Evolutionary conservation across 2,329 filamentous ascomycete species (phyloP).

Genomic region (Penicillium frequentans): DNA sequence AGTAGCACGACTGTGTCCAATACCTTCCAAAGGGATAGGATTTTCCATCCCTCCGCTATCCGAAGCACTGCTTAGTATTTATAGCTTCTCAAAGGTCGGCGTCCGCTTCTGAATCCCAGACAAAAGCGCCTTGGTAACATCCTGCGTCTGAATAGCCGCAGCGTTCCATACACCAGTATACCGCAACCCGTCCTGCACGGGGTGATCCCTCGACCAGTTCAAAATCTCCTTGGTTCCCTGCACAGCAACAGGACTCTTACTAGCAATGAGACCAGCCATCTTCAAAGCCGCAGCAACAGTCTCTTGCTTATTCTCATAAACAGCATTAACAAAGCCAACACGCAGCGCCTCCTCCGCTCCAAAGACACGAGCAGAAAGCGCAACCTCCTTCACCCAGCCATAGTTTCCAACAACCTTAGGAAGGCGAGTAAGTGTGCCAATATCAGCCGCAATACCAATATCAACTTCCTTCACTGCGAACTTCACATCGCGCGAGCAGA

Average conservation of each 20-base stretch:
- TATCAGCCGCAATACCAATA: constrained; percentile 51
- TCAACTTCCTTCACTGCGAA: constrained; percentile 51
- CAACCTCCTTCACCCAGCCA: constrained; percentile 52
- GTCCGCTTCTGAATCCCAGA: constrained; percentile 76
- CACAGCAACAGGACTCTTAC: constrained; percentile 84
- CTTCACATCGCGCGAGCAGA: constrained; percentile 36
- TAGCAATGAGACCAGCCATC: constrained; percentile 65
- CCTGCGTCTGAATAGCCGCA: constrained; percentile 75
- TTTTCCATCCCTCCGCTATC: background rate
- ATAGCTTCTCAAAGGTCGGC: constrained; percentile 84
- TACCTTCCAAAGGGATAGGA: background rate
- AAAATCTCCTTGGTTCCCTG: constrained; percentile 84
- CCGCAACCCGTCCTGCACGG: constrained; percentile 72
- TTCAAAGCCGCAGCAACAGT: constrained; percentile 64
- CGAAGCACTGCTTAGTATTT: background rate
- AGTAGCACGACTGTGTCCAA: background rate
- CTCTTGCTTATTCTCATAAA: constrained; percentile 55
- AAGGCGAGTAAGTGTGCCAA: constrained; percentile 48
- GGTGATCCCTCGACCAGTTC: constrained; percentile 77
- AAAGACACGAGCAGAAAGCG: constrained; percentile 45
- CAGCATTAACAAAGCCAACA: constrained; percentile 46
- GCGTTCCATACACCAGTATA: constrained; percentile 90
- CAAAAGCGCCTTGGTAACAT: constrained; percentile 72
- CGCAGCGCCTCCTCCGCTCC: constrained; percentile 45
- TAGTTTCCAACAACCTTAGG: constrained; percentile 48